Evolutionary conservation across 2,329 filamentous ascomycete species (phyloP).

Genomic region (Madurella fahalii): DNA sequence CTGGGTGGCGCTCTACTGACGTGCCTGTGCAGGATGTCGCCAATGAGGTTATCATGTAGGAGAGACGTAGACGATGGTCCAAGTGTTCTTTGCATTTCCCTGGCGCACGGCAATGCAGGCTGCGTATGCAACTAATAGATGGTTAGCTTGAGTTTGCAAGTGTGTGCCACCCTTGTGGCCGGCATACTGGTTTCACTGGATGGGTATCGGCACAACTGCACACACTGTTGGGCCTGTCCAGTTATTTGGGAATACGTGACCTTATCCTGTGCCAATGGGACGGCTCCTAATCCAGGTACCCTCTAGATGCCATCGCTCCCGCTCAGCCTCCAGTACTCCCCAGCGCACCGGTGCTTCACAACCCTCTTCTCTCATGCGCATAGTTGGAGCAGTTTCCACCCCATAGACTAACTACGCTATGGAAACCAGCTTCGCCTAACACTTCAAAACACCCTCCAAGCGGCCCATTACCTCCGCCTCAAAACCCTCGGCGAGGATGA

Average conservation of each 20-base stretch:
- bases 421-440: too few species aligned
- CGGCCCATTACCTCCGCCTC: too few species aligned
- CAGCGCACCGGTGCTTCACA: too few species aligned
- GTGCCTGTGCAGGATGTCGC: constrained; percentile 63
- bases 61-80: neutral
- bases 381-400: too few species aligned
- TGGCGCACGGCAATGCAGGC: neutral
- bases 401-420: too few species aligned
- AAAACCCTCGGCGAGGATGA: too few species aligned
- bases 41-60: constrained; percentile 89
- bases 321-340: too few species aligned
- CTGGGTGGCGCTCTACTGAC: neutral
- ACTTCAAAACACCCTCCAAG: too few species aligned
- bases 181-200: neutral
- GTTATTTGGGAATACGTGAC: too few species aligned
- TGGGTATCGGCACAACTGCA: neutral
- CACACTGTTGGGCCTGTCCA: neutral
- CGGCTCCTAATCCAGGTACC: neutral
- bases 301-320: neutral
- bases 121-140: neutral
- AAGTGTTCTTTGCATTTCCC: neutral
- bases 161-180: neutral
- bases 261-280: too few species aligned
- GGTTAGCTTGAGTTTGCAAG: neutral
- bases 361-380: too few species aligned